Evolutionary conservation across 768 basidiomycete species (phyloP), one percentile per base, ranked within the genome.

Genomic region (Leccinum aurantiacum): DNA sequence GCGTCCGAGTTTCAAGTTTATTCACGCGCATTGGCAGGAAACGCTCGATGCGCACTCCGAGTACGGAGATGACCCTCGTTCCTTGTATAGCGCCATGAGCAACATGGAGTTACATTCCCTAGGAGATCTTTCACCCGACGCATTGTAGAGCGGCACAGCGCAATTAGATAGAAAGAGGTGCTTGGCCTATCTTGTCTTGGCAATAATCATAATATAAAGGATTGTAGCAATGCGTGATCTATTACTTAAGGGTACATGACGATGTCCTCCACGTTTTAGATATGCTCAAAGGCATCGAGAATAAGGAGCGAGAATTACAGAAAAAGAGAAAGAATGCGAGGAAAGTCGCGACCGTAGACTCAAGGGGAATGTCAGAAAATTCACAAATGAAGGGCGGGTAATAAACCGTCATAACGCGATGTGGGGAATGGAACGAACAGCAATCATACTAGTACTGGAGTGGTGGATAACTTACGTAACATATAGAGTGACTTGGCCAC

Each of bases 401-500:
- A 19, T 38, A 25, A 38, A 52, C 61, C 1, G 27, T 44, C 58
- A 54, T 46, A 53, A 50, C 38, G 49, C 53, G 37, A 61, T 54
- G 54, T 46, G 51, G 17, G 50, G 37, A 38, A 35, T 29, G 27
- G 29, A 37, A 37, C 15, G 53, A 46, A 37, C 33, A 52, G 49
- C 59, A 58, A 54, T 57, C 15, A 6, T 15, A 29, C 27, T 27
- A 0, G 27, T 14, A 49, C 54, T 48, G 35, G 19, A n/a, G 33
- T 24, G 6, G 41, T 22, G 14, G 41, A 22, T 25, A 46, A 37
- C 53, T 85, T 78, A 92, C 71, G 84, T 87, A 68, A 93, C 91
- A 74, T 85, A 91, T 52, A 93, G 81, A 17, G 86, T 89, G 59
- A 93, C 89, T 75, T 91, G 91, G 62, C 85, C 85, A n/a, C 88